Percentiles rank a stretch among this genome's conserved stretches.
Conservation (phyloP, 2,329 filamentous ascomycete species). For the Penicillium sclerotigenum region DNA sequence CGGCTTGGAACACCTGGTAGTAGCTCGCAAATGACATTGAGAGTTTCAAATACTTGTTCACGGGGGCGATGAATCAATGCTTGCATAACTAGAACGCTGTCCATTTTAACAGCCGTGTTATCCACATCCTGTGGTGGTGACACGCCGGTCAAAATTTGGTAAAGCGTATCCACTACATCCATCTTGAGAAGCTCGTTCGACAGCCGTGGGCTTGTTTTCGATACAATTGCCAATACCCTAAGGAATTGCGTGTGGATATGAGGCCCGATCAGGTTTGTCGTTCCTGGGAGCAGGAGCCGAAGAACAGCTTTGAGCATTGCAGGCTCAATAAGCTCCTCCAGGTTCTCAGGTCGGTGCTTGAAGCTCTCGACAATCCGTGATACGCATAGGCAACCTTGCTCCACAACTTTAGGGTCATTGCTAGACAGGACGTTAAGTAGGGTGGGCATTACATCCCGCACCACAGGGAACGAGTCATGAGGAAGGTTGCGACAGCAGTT, state of each 20-base stretch:
- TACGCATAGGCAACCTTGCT: constrained; percentile 93
- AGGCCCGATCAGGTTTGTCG: constrained; percentile 89
- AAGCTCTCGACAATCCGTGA: constrained; percentile 97
- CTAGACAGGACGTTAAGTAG: constrained; percentile 85
- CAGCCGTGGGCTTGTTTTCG: constrained; percentile 79
- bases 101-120: constrained; percentile 61
- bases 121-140: constrained; percentile 77
- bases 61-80: constrained; percentile 91
- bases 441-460: constrained; percentile 94
- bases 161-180: constrained; percentile 94
- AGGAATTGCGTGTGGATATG: constrained; percentile 97
- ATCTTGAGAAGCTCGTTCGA: constrained; percentile 91
- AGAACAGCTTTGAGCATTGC: constrained; percentile 82
- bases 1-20: constrained; percentile 69
- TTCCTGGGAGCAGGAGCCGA: constrained; percentile 84
- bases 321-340: constrained; percentile 88
- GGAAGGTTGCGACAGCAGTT: constrained; percentile 98
- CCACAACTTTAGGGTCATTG: constrained; percentile 93
- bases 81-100: constrained; percentile 98
- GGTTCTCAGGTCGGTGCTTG: constrained; percentile 77
- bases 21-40: constrained; percentile 95
- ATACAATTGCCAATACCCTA: constrained; percentile 83
- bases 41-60: constrained; percentile 93
- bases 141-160: constrained; percentile 94
- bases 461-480: constrained; percentile 85